Evolutionary conservation across 257 asterid genomes (phyloP), one percentile per base, ranked within the genome.

Genomic region (Ballota nigra): DNA sequence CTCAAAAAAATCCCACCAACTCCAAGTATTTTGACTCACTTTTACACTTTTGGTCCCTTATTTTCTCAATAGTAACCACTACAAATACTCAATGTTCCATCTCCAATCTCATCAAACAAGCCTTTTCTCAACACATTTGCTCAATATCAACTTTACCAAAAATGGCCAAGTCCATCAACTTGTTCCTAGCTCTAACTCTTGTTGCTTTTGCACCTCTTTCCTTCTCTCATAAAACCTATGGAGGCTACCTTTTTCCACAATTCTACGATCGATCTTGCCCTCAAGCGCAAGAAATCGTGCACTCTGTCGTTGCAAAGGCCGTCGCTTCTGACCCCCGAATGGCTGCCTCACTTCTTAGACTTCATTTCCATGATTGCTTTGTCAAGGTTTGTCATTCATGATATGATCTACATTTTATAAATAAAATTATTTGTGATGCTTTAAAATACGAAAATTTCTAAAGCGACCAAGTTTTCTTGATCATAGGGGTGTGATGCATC

Each of bases 401-500:
- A n/a, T 8, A 59, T 41, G 34, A 18, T 63, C 52, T 55, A 67
- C 18, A 24, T 23, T 57, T 57, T 4, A 6, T 47, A 15, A 2
- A 40, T 12, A 40, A 43, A 15, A 43, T 7, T 5, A 47, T 47
- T 47, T 12, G 22, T 6, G n/a, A n/a, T n/a, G n/a, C n/a, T n/a
- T n/a, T n/a, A n/a, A n/a, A n/a, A n/a, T n/a, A n/a, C n/a, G n/a
- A n/a, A n/a, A n/a, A n/a, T n/a, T n/a, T n/a, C n/a, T n/a, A n/a
- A n/a, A n/a, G n/a, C n/a, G n/a, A n/a, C n/a, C n/a, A n/a, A n/a
- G n/a, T n/a, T n/a, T n/a, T n/a, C n/a, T n/a, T n/a, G n/a, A n/a
- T n/a, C n/a, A 41, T 2, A 92, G 98, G 98, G 97, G 6, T 93
- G 98, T 36, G 98, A 93, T 73, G 98, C 96, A 8, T 93, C 98